Percentiles rank a stretch among this genome's conserved stretches.
Evolutionary conservation across 768 basidiomycete genomes (phyloP).

Genomic region (Kwoniella mangroviensis): DNA sequence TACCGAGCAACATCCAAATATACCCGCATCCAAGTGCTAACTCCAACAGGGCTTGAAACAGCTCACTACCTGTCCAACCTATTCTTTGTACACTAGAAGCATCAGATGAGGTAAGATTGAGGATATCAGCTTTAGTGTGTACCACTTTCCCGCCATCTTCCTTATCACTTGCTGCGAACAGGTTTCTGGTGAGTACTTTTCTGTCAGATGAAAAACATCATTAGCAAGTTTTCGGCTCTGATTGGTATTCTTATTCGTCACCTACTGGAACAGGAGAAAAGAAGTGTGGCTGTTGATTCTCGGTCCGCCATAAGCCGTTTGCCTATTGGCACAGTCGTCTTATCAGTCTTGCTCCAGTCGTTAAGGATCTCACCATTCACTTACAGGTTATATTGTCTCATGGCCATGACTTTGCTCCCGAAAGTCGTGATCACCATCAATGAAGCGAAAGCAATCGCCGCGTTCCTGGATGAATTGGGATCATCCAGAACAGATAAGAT

Average conservation of each 20-base stretch:
- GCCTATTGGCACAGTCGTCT: background rate
- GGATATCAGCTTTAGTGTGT: conserved; percentile 42
- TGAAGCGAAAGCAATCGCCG: conserved; percentile 28
- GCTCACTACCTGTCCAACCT: conserved; percentile 22
- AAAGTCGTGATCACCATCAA: conserved; percentile 29
- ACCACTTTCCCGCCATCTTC: conserved; percentile 12
- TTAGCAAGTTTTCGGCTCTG: background rate
- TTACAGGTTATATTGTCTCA: conserved; percentile 28
- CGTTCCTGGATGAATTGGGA: background rate
- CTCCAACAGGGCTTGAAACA: conserved; percentile 29
- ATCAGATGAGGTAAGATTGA: conserved; percentile 45
- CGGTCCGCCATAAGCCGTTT: conserved; percentile 24
- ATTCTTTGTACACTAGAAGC: conserved; percentile 18
- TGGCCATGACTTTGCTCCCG: conserved; percentile 13
- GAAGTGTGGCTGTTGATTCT: conserved; percentile 28
- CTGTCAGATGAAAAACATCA: conserved; percentile 11
- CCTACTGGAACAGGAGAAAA: conserved; percentile 40
- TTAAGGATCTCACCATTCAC: background rate
- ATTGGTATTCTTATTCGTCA: background rate
- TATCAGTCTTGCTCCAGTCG: background rate
- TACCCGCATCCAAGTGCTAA: conserved; percentile 36
- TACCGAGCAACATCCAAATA: conserved; percentile 47
- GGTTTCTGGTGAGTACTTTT: conserved; percentile 42
- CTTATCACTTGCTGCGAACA: conserved; percentile 21
- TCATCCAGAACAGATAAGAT: conserved; percentile 37